A percentile compares a stretch with the other conserved stretches of the same genome.
Conservation (phyloP, 2,329 filamentous ascomycete genomes). For the Colletotrichum abscissum region DNA sequence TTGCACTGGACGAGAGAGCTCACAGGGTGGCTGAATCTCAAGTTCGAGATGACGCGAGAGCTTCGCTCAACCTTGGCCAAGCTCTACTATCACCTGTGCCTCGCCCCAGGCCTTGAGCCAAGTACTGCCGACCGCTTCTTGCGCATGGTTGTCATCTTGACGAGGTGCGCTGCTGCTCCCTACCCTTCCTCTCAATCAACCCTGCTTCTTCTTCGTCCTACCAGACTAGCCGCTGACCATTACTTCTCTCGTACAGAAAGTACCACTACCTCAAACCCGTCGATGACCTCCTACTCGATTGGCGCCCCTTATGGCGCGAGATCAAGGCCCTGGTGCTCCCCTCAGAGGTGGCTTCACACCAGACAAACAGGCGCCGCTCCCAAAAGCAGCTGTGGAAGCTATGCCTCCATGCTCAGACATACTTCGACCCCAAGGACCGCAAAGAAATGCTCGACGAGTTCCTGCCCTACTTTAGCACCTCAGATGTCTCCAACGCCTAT, state of each 20-base stretch:
- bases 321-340: constrained; percentile 91
- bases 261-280: constrained; percentile 95
- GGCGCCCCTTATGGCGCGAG: constrained; percentile 92
- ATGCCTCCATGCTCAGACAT: constrained; percentile 88
- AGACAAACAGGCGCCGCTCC: constrained; percentile 64
- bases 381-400: constrained; percentile 83
- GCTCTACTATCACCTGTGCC: constrained; percentile 92
- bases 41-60: constrained; percentile 93
- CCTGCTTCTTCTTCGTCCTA: neutral
- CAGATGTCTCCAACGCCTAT: constrained; percentile 90
- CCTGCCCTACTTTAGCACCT: constrained; percentile 90
- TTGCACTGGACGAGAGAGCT: constrained; percentile 98
- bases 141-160: constrained; percentile 95
- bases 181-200: neutral
- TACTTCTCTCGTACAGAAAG: constrained; percentile 66
- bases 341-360: constrained; percentile 78
- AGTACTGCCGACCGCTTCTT: constrained; percentile 88
- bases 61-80: constrained; percentile 86
- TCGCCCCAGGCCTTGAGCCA: constrained; percentile 89
- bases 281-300: constrained; percentile 91
- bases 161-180: constrained; percentile 73
- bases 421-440: constrained; percentile 90
- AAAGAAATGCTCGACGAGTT: constrained; percentile 85
- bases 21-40: constrained; percentile 92
- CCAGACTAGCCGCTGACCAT: neutral